Base-by-base conservation (phyloP, 1,284 basidiomycete species). In the Cutaneotrichosporon sp. region DNA sequence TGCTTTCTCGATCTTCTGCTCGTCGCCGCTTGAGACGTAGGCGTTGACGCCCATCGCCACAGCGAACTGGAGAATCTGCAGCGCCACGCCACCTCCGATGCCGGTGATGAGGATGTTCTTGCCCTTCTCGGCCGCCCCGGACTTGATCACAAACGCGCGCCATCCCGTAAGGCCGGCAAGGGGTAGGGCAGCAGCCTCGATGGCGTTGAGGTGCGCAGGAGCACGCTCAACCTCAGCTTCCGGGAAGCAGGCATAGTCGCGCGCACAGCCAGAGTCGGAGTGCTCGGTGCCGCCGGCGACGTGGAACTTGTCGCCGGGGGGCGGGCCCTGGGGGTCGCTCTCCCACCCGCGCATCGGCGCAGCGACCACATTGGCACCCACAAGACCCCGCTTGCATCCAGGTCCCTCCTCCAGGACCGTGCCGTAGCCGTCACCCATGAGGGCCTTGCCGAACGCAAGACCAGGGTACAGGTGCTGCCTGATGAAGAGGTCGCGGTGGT, bases 401-500 rank as follows among this genome's bases (percentile, higher is more conserved):
- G 25, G 16, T 14, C 55, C 55, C 17, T 49, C 35, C 31, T 44
- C 49, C 14, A 48, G 42, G 16, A 57, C 52, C 19, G 49, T 39
- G 20, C 55, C 55, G 37, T 31, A 43, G 12, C 55, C 55, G 46
- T 57, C 55, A 9, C 41, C 46, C 24, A 57, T 32, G 16, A 57
- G 45, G 16, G 55, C 51, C 7, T 35, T 47, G 48, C 45, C 39
- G 31, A 54, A 57, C 17, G 32, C 45, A 16, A 57, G 48, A 4
- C 51, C 55, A 17, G 55, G 55, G 49, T 57, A 57, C 6, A 57
- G 55, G 19, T 20, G 17, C 49, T 57, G 55, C 35, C 55, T 51
- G 52, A 54, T 53, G 49, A 57, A 57, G 35, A 57, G 52, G 55
- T 57, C 55, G 42, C 55, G 51, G 55, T 57, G 55, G 55, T 57